These are phyloP conservation scores for Colletotrichum limetticola DNA, from an alignment of 2,329 filamentous ascomycete species.

Conservation along the genomic window DNA sequence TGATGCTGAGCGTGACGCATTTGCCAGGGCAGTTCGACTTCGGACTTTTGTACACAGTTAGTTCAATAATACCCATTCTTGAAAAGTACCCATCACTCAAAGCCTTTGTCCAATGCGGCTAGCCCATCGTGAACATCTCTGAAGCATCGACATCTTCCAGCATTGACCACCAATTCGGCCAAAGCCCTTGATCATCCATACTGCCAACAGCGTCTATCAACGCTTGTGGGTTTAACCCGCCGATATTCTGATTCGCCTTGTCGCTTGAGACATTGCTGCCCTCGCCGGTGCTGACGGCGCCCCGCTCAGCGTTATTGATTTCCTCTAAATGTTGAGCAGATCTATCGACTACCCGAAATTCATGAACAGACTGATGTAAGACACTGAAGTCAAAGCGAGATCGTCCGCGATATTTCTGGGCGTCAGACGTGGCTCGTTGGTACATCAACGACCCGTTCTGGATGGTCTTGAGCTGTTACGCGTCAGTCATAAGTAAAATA, in stretches of 20 bases:
- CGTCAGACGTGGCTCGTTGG: slow-evolving; percentile 38
- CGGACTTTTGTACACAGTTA: background rate
- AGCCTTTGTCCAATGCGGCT: background rate
- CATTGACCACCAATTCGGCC: slow-evolving; percentile 37
- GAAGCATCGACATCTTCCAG: slow-evolving; percentile 32
- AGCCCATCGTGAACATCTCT: slow-evolving; percentile 15
- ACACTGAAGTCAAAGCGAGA: slow-evolving; percentile 43
- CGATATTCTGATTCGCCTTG: background rate
- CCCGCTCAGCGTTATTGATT: slow-evolving; percentile 41
- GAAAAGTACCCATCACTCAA: too few species aligned
- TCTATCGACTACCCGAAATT: slow-evolving; percentile 44
- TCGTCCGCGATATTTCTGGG: slow-evolving; percentile 38
- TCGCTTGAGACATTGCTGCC: background rate
- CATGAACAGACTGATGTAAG: slow-evolving; percentile 44
- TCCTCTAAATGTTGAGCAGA: slow-evolving; percentile 45
- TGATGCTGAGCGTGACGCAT: background rate
- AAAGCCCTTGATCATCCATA: slow-evolving; percentile 28
- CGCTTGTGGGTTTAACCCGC: background rate
- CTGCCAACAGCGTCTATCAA: slow-evolving; percentile 13
- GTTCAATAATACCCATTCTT: background rate
- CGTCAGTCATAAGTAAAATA: background rate
- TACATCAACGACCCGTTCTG: slow-evolving; percentile 42
- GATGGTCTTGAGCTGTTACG: slow-evolving; percentile 22
- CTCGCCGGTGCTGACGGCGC: background rate
- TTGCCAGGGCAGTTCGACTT: background rate